Base-by-base conservation (phyloP, 345 rosid species). In the Sonneratia caseolaris region DNA sequence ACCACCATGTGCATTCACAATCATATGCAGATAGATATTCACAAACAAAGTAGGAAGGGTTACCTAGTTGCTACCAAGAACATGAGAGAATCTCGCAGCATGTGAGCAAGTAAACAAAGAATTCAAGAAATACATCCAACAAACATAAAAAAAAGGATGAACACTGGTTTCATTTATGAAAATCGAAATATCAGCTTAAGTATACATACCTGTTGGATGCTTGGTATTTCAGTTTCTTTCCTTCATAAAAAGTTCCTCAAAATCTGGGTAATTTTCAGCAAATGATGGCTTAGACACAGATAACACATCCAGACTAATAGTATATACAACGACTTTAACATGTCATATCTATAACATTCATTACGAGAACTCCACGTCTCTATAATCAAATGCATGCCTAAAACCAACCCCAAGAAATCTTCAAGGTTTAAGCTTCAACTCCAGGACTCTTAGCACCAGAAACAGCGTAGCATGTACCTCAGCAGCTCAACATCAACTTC, bases 181-280 rank as follows among this genome's bases (percentile, higher is more conserved):
- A 27, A 27, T 27, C 32, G 32, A 27, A 27, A 27, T 27, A 27
- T 27, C 32, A 27, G 32, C 32, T 27, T 27, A 27, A 27, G 32
- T 27, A 27, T 27, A 27, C 1, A 27, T 27, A 27, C 32, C 32
- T 27, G 32, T 27, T 27, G n/a, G 87, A 68, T 71, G 84, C 59
- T 75, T 76, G 84, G 4, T 84, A 74, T 78, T 82, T 88, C 73
- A 78, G 53, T 74, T 85, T 90, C 83, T 87, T 91, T 78, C 83
- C 97, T 47, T 82, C 85, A 64, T 84, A 94, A 81, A 82, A 91
- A 85, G 61, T 27, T 96, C 93, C 92, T 83, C 83, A 88, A 91
- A 88, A 82, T 88, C 93, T 96, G 70, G 70, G 75, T 71, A 71
- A 74, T 40, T 43, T 27, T n/a, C 57, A 66, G 73, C 64, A 35